A percentile compares a stretch with the other conserved stretches of the same genome.
Conservation (phyloP, 2,329 filamentous ascomycete genomes). For the Aspergillus niger region DNA sequence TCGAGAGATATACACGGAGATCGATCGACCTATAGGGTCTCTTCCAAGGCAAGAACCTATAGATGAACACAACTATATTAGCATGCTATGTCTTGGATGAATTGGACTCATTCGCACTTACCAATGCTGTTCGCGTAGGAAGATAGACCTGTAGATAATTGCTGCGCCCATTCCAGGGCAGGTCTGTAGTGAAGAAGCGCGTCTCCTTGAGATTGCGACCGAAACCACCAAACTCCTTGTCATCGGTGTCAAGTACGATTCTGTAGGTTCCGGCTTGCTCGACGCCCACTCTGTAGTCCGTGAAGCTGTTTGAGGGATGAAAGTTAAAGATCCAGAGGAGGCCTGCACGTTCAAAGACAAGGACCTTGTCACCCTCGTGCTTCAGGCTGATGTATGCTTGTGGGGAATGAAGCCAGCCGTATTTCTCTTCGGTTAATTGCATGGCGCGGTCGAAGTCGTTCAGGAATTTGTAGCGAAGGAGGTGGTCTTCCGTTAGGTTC, state of each 20-base stretch:
- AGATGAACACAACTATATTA: background rate
- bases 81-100: background rate
- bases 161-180: constrained; percentile 84
- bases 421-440: constrained; percentile 84
- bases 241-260: constrained; percentile 81
- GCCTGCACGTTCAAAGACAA: constrained; percentile 91
- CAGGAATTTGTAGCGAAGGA: constrained; percentile 86
- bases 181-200: constrained; percentile 86
- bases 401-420: constrained; percentile 81
- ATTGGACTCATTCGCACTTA: constrained; percentile 47
- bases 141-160: constrained; percentile 95
- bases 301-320: constrained; percentile 79
- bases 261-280: constrained; percentile 83
- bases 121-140: constrained; percentile 78
- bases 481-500: constrained; percentile 81
- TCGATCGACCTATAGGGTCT: constrained; percentile 34
- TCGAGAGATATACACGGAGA: background rate
- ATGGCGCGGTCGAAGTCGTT: constrained; percentile 93
- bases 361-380: constrained; percentile 88
- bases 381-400: constrained; percentile 95
- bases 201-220: constrained; percentile 76
- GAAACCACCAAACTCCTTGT: constrained; percentile 74
- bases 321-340: constrained; percentile 97
- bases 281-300: constrained; percentile 89
- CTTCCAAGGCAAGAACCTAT: constrained; percentile 59